Conservation (phyloP, 1,284 basidiomycete species). For the Boletellus sp. region DNA sequence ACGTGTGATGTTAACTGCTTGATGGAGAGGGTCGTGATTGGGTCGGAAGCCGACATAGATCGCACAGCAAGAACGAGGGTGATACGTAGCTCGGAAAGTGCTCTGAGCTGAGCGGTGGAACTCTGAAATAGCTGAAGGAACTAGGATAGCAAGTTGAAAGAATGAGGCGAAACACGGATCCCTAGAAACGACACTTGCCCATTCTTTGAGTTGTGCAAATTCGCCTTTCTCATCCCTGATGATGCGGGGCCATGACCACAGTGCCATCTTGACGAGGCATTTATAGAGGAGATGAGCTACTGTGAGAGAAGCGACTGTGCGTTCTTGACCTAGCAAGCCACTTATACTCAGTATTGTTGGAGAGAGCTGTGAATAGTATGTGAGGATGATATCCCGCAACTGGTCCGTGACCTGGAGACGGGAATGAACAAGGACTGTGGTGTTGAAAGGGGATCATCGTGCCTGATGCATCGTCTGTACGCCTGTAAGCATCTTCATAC, state of each 20-base stretch:
- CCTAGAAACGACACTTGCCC: conserved; percentile 42
- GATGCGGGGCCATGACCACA: conserved; percentile 67
- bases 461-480: conserved; percentile 64
- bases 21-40: conserved; percentile 40
- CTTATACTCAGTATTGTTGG: conserved; percentile 43
- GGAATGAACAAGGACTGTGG: conserved; percentile 3
- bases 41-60: conserved; percentile 22
- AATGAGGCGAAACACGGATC: background rate
- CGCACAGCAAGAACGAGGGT: conserved; percentile 37
- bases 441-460: conserved; percentile 11
- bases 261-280: conserved; percentile 58
- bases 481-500: conserved; percentile 63
- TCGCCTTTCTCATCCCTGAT: conserved; percentile 43
- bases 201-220: conserved; percentile 42
- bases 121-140: conserved; percentile 56
- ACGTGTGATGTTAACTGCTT: conserved; percentile 64
- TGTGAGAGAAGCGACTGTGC: conserved; percentile 49
- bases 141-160: conserved; percentile 34
- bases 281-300: conserved; percentile 70
- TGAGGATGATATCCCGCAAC: conserved; percentile 49
- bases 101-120: conserved; percentile 53
- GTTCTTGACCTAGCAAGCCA: conserved; percentile 36
- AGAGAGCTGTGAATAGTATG: conserved; percentile 54
- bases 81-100: conserved; percentile 49
- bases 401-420: conserved; percentile 50